Percentiles rank a stretch among this genome's conserved stretches.
phyloP scores from a whole-genome alignment of 2,329 filamentous ascomycete species.

The Cryphonectria parasitica region DNA sequence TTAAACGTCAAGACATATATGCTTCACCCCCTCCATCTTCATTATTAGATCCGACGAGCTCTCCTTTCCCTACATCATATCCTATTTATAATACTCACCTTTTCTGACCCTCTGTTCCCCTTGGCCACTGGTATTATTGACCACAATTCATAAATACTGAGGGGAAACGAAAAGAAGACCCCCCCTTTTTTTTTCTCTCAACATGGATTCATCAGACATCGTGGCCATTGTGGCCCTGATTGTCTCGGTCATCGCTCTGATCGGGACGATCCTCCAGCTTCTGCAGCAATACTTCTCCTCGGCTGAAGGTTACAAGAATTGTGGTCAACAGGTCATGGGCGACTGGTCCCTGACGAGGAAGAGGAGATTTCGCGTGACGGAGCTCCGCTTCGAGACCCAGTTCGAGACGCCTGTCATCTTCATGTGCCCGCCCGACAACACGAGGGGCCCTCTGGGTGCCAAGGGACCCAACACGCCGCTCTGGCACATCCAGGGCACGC shows the following conservation, averaged over 20 bases:
- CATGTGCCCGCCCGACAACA: conserved; percentile 48
- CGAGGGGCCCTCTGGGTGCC: conserved; percentile 35
- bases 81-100: neutral
- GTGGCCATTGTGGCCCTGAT: conserved; percentile 51
- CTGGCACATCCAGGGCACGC: conserved; percentile 38
- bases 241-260: conserved; percentile 51
- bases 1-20: neutral
- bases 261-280: conserved; percentile 51
- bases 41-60: neutral
- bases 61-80: neutral
- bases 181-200: neutral
- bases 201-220: conserved; percentile 37
- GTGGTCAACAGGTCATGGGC: conserved; percentile 53
- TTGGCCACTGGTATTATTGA: neutral
- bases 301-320: conserved; percentile 53
- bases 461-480: conserved; percentile 10
- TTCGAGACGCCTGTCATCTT: conserved; percentile 57
- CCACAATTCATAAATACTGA: neutral
- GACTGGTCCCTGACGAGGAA: conserved; percentile 48
- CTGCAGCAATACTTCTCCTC: conserved; percentile 56
- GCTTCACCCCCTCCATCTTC: neutral
- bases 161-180: neutral
- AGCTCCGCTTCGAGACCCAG: conserved; percentile 54
- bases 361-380: conserved; percentile 45
- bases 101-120: neutral